Base-by-base conservation (phyloP, 2,329 filamentous ascomycete species). In the Neonectria punicea region DNA sequence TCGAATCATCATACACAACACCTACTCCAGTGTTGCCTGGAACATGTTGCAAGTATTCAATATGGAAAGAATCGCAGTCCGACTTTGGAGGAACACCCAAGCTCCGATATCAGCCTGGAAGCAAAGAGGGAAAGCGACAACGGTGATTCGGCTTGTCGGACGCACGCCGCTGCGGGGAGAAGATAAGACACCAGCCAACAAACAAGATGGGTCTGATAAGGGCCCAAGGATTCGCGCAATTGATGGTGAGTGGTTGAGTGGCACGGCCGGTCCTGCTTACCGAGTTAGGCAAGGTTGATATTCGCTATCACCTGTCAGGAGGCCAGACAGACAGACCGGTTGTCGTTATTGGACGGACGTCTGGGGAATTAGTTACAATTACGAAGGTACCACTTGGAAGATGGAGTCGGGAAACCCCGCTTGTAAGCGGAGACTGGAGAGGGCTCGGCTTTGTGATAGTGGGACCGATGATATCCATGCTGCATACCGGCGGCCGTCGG, bases 381-480 rank as follows among this genome's bases (percentile, higher is more conserved):
- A 46, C 25, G 25, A 6, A 6, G 25, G 25, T 25, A 25, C 25
- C 25, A 25, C 43, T 36, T 36, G 14, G 11, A 46, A 20, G 44
- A 20, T 25, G 44, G 20, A 25, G 44, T 4, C 10, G 11, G 14
- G 20, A 47, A 51, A 51, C n/a, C 49, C 49, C 49, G 49, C 49
- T 34, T 34, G 39, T 20, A 11, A 4, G 49, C n/a, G 49, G 49
- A 51, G 49, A 30, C 5, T 30, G 49, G 49, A 51, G 49, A 30
- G 49, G 28, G 49, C 49, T 51, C 49, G 49, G 49, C 49, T 51
- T 51, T 51, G 49, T 11, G 49, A n/a, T n/a, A n/a, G 16, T 39
- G 47, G 49, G 11, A n/a, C 49, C 49, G 49, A 51, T 18, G 49
- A 36, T 51, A 51, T 51, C 49, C 49, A 51, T 11, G n/a, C 16